A percentile compares a stretch with the other conserved stretches of the same genome.
phyloP scores from a whole-genome alignment of 2,329 filamentous ascomycete species.

The Lecanosticta acicola region DNA sequence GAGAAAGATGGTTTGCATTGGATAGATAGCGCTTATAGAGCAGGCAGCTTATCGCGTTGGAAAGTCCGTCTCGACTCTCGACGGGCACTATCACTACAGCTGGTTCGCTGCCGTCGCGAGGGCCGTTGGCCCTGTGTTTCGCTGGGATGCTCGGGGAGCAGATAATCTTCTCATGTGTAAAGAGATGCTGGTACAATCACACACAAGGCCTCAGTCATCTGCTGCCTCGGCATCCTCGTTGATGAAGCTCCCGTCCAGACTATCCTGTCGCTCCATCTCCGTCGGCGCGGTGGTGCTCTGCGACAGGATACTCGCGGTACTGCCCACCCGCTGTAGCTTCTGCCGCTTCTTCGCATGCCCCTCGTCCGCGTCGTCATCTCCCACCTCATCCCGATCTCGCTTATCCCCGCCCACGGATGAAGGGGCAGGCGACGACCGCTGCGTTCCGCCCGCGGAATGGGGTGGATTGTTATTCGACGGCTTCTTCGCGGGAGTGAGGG shows the following conservation, averaged over 20 bases:
- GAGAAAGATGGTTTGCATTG: too few relatives aligned
- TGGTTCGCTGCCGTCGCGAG: too few relatives aligned
- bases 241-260: conserved; percentile 34
- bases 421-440: conserved; percentile 18
- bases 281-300: conserved; percentile 19
- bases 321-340: conserved; percentile 33
- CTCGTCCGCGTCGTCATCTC: conserved; percentile 30
- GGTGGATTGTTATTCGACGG: conserved; percentile 17
- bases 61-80: too few relatives aligned
- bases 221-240: conserved; percentile 30
- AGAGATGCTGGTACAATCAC: background rate
- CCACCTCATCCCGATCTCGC: conserved; percentile 32
- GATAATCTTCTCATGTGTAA: too few relatives aligned
- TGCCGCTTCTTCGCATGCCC: conserved; percentile 34
- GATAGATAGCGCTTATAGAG: too few relatives aligned
- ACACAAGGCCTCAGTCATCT: conserved; percentile 25
- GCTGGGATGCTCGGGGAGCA: too few relatives aligned
- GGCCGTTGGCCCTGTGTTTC: too few relatives aligned
- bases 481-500: conserved; percentile 20
- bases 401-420: conserved; percentile 26
- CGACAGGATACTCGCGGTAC: conserved; percentile 30
- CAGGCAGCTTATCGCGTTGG: too few relatives aligned
- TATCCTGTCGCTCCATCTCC: conserved; percentile 31
- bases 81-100: too few relatives aligned
- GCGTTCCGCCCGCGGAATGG: conserved; percentile 4